Base-by-base conservation (phyloP, 129 eudicot genomes). In the Helianthus tuberosus region DNA sequence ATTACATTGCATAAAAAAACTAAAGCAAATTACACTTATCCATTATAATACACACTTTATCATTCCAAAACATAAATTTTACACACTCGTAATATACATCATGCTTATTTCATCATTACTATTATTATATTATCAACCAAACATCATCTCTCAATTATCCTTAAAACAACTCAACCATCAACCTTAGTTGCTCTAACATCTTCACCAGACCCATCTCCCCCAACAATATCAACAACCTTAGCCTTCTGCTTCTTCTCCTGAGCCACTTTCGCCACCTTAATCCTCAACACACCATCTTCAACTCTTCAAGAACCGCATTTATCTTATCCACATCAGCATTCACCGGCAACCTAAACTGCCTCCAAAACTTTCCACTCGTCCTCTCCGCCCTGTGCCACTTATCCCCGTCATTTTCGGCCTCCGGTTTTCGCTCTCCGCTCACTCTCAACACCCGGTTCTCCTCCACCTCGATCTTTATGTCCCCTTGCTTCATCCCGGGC, bases 351-450 rank as follows among this genome's bases (percentile, higher is more conserved):
- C 85, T 63, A 41, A 83, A 86, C 68, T 78, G 84, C 75, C 89
- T 81, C 89, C 81, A 81, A 25, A 84, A 85, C 68, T 75, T 85
- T 0, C 86, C 89, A 17, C 75, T 69, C 4, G 76, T 66, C 79
- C 89, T 81, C 69, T 85, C 86, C 15, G 80, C 89, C 29, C 86
- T 32, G 8, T 85, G 89, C 89, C 89, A 85, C 52, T 78, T 79
- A 27, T 85, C 86, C 0, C 79, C 89, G 4, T 78, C 80, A 1
- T 15, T 69, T 39, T 84, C 83, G 48, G 49, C 81, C 65, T 77
- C 83, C 17, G 27, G 76, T 63, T 72, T 82, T 43, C 83, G 43
- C 72, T 85, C 84, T 3, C 86, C 86, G n/a, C 86, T 75, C 57
- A 82, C 81, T 20, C 67, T 70, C 67, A 82, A 4, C 49, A 85